A percentile compares a stretch with the other conserved stretches of the same genome.
Conservation (phyloP, 1,284 basidiomycete species). For the Takashimella koratensis region DNA sequence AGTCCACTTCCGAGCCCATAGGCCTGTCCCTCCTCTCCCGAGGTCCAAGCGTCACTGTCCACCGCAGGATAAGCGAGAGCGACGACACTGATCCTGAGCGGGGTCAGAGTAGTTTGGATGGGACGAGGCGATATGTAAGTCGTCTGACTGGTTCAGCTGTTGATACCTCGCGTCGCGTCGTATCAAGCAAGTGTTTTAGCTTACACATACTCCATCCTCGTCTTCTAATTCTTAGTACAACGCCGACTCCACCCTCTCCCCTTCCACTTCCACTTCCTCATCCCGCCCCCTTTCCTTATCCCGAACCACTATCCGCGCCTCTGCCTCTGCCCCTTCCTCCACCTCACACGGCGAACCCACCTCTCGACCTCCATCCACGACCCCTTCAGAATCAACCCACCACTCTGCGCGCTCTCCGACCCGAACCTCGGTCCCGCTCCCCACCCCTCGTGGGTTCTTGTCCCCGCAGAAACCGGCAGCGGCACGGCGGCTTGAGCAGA, state of each 20-base stretch:
- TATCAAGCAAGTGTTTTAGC: neutral
- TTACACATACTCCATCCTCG: neutral
- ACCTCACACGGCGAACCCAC: too few species aligned
- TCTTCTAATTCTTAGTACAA: too few species aligned
- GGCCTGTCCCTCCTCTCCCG: slow-evolving; percentile 16
- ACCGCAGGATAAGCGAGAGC: slow-evolving; percentile 10
- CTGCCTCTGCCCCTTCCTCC: slow-evolving; percentile 5
- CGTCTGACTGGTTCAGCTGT: neutral
- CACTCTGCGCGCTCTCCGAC: slow-evolving; percentile 21
- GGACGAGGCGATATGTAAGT: slow-evolving; percentile 19
- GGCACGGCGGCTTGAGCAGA: slow-evolving; percentile 32
- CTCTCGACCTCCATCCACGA: slow-evolving; percentile 9
- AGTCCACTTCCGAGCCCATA: slow-evolving; percentile 6
- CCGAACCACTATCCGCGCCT: slow-evolving; percentile 7
- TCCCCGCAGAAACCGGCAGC: slow-evolving; percentile 41
- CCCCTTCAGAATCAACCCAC: slow-evolving; percentile 15
- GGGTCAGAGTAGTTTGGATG: slow-evolving; percentile 15
- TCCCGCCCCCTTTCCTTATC: slow-evolving; percentile 3
- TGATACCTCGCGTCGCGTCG: neutral
- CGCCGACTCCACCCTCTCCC: too few species aligned
- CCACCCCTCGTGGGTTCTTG: slow-evolving; percentile 36
- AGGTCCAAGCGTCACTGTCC: slow-evolving; percentile 15
- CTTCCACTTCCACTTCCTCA: too few species aligned
- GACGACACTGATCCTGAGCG: slow-evolving; percentile 15
- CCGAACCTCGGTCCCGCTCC: slow-evolving; percentile 29